Evolutionary conservation across 164 flowering plant species (phyloP).

Genomic region (Piper longum): DNA sequence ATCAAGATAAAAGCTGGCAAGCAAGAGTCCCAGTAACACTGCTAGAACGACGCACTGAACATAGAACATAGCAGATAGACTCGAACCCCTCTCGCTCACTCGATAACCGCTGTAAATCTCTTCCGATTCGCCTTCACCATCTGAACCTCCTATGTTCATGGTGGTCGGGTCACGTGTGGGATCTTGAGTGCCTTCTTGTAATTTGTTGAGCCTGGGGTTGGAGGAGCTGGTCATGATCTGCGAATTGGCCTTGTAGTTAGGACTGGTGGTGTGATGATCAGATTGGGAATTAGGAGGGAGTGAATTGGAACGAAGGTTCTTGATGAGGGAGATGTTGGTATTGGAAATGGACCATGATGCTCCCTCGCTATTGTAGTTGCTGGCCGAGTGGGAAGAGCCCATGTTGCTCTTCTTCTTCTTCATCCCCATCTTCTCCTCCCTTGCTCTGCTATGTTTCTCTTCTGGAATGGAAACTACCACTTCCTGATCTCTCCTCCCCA

Average conservation of each 20-base stretch:
- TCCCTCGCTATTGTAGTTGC: neutral
- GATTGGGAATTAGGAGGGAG: neutral
- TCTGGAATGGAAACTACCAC: neutral
- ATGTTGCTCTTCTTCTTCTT: neutral
- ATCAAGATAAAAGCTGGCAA: slow-evolving; percentile 30
- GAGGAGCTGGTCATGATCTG: neutral
- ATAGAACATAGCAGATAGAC: neutral
- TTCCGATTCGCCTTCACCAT: neutral
- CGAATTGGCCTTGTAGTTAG: neutral
- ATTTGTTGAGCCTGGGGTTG: neutral
- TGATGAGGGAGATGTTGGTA: neutral
- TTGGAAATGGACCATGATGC: neutral
- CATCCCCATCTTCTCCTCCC: neutral
- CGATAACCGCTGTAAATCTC: neutral
- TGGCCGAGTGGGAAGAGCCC: neutral
- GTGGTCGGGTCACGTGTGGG: neutral
- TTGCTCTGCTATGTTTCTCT: neutral
- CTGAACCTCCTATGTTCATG: neutral
- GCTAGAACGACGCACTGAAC: neutral
- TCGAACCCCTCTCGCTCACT: neutral
- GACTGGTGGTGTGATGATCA: neutral
- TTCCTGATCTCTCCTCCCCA: neutral
- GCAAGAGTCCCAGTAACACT: slow-evolving; percentile 7
- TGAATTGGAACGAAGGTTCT: neutral
- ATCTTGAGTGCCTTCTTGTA: neutral